Evolutionary conservation across 257 asterid species (phyloP), one percentile per base, ranked within the genome.

Genomic region (Lantana camara): DNA sequence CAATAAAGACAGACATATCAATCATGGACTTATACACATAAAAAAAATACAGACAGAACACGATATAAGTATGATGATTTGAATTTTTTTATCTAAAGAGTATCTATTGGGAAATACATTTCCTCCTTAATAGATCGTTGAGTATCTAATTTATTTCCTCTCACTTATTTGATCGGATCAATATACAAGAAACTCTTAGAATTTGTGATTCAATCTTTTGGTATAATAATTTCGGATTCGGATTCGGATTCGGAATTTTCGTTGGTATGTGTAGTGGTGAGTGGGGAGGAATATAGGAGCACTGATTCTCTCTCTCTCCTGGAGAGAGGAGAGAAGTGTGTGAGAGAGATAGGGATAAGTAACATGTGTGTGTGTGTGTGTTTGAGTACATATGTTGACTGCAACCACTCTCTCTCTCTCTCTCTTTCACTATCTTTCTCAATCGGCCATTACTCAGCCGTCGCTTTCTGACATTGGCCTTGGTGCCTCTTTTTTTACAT

Each of bases 361-460:
- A 45, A 14, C 19, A 32, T 50, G 46, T 34, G 67, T 44, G 17
- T 57, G n/a, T 11, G 46, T 40, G 46, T 40, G n/a, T n/a, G n/a
- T 51, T 51, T 65, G 79, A 69, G 77, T 70, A 66, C 61, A 68
- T 55, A 42, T 73, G 75, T 52, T 74, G 85, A 79, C 82, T 79
- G 79, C 77, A 57, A 72, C 81, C 74, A 44, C 81, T 58, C 68
- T 65, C 55, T 21, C 19, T 57, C 67, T 52, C 58, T 61, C 38
- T 34, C 49, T 35, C 23, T 65, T 14, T 17, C 10, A 15, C 50
- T 55, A 40, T 55, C 15, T 8, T 7, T 17, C 45, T 34, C 64
- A 54, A 54, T 61, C 66, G 60, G 16, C 75, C 72, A 59, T 48
- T 10, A 57, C 62, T 75, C 77, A 66, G 35, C 64, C 48, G 75